Conservation (phyloP, 306 rosid species). For the Rubus parviflorus region DNA sequence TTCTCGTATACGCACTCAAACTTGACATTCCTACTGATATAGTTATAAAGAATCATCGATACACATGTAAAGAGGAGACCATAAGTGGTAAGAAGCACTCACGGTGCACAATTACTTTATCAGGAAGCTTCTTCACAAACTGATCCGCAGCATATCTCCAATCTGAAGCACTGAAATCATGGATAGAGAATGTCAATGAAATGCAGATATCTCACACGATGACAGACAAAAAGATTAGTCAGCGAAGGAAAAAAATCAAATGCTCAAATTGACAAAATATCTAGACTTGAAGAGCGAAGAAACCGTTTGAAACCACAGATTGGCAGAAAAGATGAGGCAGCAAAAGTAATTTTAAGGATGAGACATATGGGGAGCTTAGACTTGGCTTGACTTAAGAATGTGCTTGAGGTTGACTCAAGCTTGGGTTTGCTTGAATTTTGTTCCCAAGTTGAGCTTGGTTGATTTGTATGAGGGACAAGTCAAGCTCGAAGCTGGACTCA, state of each 20-base stretch:
- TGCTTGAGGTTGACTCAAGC: not conserved
- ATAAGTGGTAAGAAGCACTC: constrained; percentile 39
- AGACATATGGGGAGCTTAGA: not conserved
- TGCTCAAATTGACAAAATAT: not conserved
- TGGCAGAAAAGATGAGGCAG: not conserved
- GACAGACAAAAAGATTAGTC: not conserved
- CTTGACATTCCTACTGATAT: not conserved
- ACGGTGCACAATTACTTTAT: constrained; percentile 85
- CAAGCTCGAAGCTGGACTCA: not conserved
- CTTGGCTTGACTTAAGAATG: not conserved
- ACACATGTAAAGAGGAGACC: constrained; percentile 7
- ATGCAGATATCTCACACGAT: not conserved
- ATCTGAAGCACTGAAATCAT: constrained; percentile 69
- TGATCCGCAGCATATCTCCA: constrained; percentile 83
- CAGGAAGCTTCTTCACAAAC: constrained; percentile 73
- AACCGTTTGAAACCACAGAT: not conserved
- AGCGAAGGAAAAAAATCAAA: not conserved
- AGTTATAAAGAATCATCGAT: constrained; percentile 9
- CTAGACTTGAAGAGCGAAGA: not conserved
- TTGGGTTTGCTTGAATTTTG: not conserved
- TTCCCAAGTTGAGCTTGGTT: constrained; percentile 1
- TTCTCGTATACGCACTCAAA: not conserved
- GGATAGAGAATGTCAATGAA: constrained; percentile 16
- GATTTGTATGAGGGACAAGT: not conserved
- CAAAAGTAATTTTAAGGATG: not conserved